phyloP scores from a whole-genome alignment of 2,329 filamentous ascomycete species.

The Sclerotiophoma versabilis region DNA sequence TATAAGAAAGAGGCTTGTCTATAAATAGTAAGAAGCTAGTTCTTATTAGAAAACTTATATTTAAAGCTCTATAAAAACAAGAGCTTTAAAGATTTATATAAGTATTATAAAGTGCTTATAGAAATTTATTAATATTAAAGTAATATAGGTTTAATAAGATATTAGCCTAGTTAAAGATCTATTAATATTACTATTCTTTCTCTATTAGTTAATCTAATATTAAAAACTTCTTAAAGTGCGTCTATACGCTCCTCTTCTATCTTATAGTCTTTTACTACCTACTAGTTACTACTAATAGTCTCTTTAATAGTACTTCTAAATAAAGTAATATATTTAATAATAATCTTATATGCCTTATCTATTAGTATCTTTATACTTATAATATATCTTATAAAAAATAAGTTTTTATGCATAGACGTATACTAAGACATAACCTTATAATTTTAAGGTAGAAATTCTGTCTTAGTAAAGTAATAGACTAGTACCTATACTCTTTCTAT shows the following conservation, averaged over 20 bases:
- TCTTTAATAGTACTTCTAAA: constrained; percentile 7
- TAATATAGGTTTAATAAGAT: too few relatives aligned
- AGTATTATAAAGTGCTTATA: too few relatives aligned
- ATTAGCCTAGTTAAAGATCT: not conserved
- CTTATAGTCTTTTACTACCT: constrained; percentile 10
- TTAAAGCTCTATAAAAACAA: too few relatives aligned
- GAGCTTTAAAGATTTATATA: too few relatives aligned
- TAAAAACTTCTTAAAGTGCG: constrained; percentile 5
- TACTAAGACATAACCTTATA: constrained; percentile 34
- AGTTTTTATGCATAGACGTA: constrained; percentile 24
- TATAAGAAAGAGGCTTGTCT: too few relatives aligned
- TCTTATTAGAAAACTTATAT: too few relatives aligned
- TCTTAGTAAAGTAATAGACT: constrained; percentile 26
- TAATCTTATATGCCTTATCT: constrained; percentile 10
- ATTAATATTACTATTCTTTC: constrained; percentile 1
- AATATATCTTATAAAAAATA: constrained; percentile 26
- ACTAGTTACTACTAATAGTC: not conserved
- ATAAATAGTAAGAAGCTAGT: too few relatives aligned
- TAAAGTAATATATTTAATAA: constrained; percentile 16
- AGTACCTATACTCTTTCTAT: constrained; percentile 16
- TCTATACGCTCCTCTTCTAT: constrained; percentile 15
- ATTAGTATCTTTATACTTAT: constrained; percentile 23
- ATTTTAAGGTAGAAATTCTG: constrained; percentile 32
- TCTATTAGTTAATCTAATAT: constrained; percentile 12
- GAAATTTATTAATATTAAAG: too few relatives aligned